phyloP scores from a whole-genome alignment of 164 flowering plant species.

The Litsea cubeba region DNA sequence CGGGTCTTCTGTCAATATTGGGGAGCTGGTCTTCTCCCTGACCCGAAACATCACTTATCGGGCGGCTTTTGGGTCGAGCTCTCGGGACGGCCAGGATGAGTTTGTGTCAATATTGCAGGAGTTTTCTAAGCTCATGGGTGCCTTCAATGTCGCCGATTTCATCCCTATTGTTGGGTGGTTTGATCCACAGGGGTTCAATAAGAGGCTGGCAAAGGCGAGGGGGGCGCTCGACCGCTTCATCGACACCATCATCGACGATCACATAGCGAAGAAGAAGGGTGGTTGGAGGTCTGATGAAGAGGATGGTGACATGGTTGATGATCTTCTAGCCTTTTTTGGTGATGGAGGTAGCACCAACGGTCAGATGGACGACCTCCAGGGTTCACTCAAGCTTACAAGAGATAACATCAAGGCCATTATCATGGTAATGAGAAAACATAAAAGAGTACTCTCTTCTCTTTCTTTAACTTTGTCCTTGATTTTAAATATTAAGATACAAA shows the following conservation, averaged over 20 bases:
- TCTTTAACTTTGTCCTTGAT: not conserved
- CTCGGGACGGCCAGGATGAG: conserved; percentile 51
- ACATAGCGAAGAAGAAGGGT: conserved; percentile 30
- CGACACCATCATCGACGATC: conserved; percentile 62
- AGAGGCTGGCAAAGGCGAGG: conserved; percentile 46
- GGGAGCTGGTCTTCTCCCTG: conserved; percentile 56
- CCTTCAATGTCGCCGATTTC: conserved; percentile 70
- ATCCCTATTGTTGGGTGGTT: conserved; percentile 51
- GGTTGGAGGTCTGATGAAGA: conserved; percentile 7
- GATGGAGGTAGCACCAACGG: conserved; percentile 27
- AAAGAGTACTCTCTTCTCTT: not conserved
- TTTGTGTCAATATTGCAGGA: conserved; percentile 66
- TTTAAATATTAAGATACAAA: not conserved
- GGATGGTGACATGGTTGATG: conserved; percentile 71
- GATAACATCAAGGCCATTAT: conserved; percentile 84
- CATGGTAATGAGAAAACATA: conserved; percentile 45
- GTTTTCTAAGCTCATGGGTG: conserved; percentile 74
- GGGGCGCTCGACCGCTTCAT: conserved; percentile 53
- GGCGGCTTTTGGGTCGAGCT: conserved; percentile 68
- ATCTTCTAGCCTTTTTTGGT: conserved; percentile 50
- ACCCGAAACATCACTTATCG: conserved; percentile 52
- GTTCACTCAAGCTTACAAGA: conserved; percentile 41
- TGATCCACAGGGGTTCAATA: conserved; percentile 52
- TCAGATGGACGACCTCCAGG: conserved; percentile 41
- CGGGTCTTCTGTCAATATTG: conserved; percentile 46